These are phyloP conservation scores for Aspergillus udagawae DNA, from an alignment of 2,329 filamentous ascomycete species.

Conservation along the genomic window DNA sequence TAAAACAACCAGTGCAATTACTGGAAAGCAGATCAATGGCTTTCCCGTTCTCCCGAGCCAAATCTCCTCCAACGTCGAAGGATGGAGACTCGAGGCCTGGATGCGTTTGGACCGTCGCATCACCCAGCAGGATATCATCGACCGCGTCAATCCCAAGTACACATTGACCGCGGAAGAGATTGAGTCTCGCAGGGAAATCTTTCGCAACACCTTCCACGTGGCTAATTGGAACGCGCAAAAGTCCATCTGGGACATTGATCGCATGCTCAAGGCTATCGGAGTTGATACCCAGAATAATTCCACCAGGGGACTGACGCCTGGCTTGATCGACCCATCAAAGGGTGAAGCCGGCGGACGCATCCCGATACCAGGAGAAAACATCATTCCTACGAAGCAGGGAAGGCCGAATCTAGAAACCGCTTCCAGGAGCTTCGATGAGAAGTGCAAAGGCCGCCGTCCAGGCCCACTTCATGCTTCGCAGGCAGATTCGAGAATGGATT, in stretches of 20 bases:
- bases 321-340: slow-evolving; percentile 9
- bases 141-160: slow-evolving; percentile 16
- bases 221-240: slow-evolving; percentile 10
- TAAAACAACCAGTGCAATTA: slow-evolving; percentile 10
- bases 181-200: slow-evolving; percentile 10
- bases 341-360: slow-evolving; percentile 14
- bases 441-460: neutral
- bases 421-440: neutral
- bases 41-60: slow-evolving; percentile 12
- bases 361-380: slow-evolving; percentile 1
- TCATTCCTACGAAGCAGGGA: neutral
- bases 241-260: slow-evolving; percentile 5
- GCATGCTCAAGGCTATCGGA: neutral
- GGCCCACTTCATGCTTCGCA: neutral
- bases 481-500: neutral
- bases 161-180: slow-evolving; percentile 1
- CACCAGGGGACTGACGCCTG: slow-evolving; percentile 16
- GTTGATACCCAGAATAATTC: slow-evolving; percentile 10
- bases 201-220: slow-evolving; percentile 10
- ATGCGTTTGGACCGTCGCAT: slow-evolving; percentile 21
- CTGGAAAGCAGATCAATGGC: slow-evolving; percentile 10
- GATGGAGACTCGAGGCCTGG: slow-evolving; percentile 26
- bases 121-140: slow-evolving; percentile 18
- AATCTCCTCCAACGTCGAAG: slow-evolving; percentile 20
- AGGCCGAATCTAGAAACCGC: neutral